Percentiles rank a stretch among this genome's conserved stretches.
Conservation (phyloP, 2,329 filamentous ascomycete species). For the Hypoxylon sp. region DNA sequence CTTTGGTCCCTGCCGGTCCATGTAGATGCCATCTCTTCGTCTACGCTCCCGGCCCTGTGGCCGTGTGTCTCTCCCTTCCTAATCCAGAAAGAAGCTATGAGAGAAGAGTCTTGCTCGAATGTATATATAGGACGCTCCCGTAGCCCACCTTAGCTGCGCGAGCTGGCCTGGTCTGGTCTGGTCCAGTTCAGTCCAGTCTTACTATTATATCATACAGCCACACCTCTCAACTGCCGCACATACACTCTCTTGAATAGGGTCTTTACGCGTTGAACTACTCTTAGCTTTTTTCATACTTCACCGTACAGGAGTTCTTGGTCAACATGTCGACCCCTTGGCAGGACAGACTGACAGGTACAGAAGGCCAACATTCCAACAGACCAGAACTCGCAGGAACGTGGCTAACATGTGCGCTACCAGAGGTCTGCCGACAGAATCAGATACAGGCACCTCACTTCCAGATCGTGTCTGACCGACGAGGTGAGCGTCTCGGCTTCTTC, state of each 20-base stretch:
- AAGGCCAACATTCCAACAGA: conserved; percentile 16
- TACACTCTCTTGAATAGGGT: neutral
- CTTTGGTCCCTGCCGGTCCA: conserved; percentile 25
- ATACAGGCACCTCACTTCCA: conserved; percentile 68
- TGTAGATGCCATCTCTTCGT: conserved; percentile 30
- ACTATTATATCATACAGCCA: conserved; percentile 19
- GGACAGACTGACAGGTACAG: conserved; percentile 63
- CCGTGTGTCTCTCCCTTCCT: conserved; percentile 34
- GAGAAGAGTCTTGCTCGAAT: conserved; percentile 18
- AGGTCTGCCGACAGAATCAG: conserved; percentile 63
- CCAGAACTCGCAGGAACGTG: conserved; percentile 11
- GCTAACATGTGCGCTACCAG: conserved; percentile 48
- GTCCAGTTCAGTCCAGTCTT: too few species aligned
- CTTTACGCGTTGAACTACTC: conserved; percentile 7
- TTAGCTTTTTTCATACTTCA: conserved; percentile 13
- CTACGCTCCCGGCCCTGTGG: conserved; percentile 32
- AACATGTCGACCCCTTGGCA: conserved; percentile 57
- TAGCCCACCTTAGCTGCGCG: conserved; percentile 17
- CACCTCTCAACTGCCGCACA: conserved; percentile 2
- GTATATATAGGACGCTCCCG: conserved; percentile 32
- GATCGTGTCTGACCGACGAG: conserved; percentile 77
- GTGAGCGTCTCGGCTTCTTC: conserved; percentile 49
- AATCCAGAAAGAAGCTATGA: conserved; percentile 32
- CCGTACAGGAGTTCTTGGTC: conserved; percentile 17
- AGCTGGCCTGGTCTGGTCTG: conserved; percentile 16